A percentile compares a stretch with the other conserved stretches of the same genome.
Conservation (phyloP, 176 grass and related monocot species). For the Chrysopogon serrulatus region DNA sequence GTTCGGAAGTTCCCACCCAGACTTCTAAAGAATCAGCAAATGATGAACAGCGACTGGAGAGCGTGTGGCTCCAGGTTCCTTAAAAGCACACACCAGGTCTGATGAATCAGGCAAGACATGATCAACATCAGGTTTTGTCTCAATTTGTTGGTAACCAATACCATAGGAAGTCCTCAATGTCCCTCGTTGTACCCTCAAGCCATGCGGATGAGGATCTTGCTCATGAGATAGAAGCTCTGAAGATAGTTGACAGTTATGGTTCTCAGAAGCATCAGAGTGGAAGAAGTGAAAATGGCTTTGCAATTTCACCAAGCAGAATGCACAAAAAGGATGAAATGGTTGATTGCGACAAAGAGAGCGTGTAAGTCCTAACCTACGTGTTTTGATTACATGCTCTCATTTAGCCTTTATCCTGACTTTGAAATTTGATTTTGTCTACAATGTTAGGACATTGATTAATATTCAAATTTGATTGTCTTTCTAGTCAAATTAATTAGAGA, state of each 20-base stretch:
- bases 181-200: conserved; percentile 27
- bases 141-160: conserved; percentile 36
- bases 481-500: neutral
- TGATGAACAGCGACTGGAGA: conserved; percentile 68
- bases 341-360: conserved; percentile 44
- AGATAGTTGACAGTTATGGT: conserved; percentile 34
- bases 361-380: conserved; percentile 41
- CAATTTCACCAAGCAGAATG: conserved; percentile 68
- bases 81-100: conserved; percentile 47
- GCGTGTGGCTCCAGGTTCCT: conserved; percentile 64
- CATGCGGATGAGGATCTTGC: conserved; percentile 46
- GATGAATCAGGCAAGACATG: conserved; percentile 35
- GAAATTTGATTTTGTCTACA: neutral
- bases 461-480: neutral
- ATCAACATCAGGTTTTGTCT: conserved; percentile 54
- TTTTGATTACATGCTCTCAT: neutral
- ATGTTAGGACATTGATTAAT: neutral
- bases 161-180: conserved; percentile 14
- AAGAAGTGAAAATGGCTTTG: conserved; percentile 28
- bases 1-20: conserved; percentile 3
- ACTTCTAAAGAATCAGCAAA: conserved; percentile 11
- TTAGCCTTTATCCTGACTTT: neutral
- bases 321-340: conserved; percentile 44
- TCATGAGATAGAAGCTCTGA: conserved; percentile 58
- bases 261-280: conserved; percentile 19